phyloP scores from a whole-genome alignment of 345 rosid genomes.

The Hirschfeldia incana region DNA sequence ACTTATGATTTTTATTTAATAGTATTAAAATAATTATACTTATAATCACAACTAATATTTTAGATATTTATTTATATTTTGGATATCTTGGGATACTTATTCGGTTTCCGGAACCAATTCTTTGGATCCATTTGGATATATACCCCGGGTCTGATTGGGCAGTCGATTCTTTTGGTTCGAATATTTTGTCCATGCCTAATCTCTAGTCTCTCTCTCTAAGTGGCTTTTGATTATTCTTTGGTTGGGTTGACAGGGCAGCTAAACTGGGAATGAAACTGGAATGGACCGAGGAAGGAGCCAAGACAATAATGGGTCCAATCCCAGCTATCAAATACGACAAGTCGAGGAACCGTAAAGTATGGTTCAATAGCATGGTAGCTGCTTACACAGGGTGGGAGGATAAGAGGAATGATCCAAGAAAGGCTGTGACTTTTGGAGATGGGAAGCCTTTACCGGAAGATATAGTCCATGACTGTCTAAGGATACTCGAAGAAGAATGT shows the following conservation, averaged over 20 bases:
- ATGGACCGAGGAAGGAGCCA: conserved; percentile 75
- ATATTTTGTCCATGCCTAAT: too few relatives aligned
- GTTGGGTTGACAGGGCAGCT: conserved; percentile 57
- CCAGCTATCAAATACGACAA: conserved; percentile 70
- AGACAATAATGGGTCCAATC: conserved; percentile 82
- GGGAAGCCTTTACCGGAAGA: conserved; percentile 67
- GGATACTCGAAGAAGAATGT: conserved; percentile 75
- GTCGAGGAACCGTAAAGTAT: conserved; percentile 66
- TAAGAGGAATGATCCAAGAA: conserved; percentile 64
- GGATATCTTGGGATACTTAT: too few relatives aligned
- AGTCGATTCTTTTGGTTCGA: too few relatives aligned
- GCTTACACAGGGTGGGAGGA: conserved; percentile 91
- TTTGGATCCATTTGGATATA: too few relatives aligned
- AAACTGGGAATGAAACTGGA: conserved; percentile 77
- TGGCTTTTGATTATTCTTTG: too few relatives aligned
- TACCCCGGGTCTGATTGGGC: too few relatives aligned
- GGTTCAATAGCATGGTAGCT: conserved; percentile 96
- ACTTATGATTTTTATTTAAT: too few relatives aligned
- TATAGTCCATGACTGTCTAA: conserved; percentile 58
- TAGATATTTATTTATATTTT: too few relatives aligned
- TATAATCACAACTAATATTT: too few relatives aligned
- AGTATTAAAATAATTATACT: too few relatives aligned
- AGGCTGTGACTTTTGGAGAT: conserved; percentile 73
- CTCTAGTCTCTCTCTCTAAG: neutral
- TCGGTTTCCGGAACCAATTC: too few relatives aligned